These are phyloP conservation scores for Chrysopogon serrulatus DNA, from an alignment of 176 grass and related monocot genomes.

Conservation along the genomic window DNA sequence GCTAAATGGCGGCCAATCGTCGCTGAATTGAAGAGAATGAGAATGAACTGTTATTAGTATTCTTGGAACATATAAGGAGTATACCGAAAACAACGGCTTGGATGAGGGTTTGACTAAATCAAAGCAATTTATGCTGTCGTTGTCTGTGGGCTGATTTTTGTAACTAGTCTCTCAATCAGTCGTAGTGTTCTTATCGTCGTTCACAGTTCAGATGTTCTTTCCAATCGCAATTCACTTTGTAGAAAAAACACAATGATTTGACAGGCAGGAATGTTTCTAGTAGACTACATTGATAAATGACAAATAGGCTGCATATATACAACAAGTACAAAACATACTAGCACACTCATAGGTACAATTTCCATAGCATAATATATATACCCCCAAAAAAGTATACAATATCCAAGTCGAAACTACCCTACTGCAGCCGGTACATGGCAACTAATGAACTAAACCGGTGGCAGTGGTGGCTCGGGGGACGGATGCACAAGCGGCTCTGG, in stretches of 20 bases:
- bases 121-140: not conserved
- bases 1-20: too few relatives aligned
- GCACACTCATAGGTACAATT: not conserved
- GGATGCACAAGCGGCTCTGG: not conserved
- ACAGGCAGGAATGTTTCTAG: not conserved
- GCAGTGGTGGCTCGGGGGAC: not conserved
- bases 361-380: not conserved
- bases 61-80: too few relatives aligned
- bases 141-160: not conserved
- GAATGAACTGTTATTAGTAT: not conserved
- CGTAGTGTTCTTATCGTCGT: not conserved
- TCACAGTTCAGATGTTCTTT: not conserved
- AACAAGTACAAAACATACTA: not conserved
- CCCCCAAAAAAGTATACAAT: not conserved
- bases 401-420: not conserved
- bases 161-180: not conserved
- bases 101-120: too few relatives aligned
- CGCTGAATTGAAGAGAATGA: too few relatives aligned
- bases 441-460: constrained; percentile 43
- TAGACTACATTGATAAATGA: not conserved
- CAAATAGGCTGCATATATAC: not conserved
- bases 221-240: not conserved
- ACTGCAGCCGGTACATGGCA: not conserved
- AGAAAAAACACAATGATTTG: not conserved
- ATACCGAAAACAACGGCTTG: too few relatives aligned